Evolutionary conservation across 2,329 filamentous ascomycete species (phyloP), one percentile per base, ranked within the genome.

Genomic region (Pezicula rhizophila): DNA sequence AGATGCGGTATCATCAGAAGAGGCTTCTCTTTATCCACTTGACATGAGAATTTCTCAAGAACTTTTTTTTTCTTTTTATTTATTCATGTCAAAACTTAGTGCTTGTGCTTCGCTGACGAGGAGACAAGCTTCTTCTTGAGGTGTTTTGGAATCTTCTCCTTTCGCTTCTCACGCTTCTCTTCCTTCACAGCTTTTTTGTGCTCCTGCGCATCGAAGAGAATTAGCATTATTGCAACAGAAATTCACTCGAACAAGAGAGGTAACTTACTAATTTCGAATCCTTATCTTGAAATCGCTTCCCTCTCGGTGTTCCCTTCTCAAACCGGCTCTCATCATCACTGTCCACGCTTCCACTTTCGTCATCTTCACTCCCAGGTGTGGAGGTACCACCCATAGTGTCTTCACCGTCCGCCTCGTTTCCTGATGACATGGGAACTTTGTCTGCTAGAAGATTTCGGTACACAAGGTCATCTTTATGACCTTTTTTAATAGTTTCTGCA

Each of bases 91-190:
- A 12, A 28, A 53, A 17, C 28, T 59, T 53, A 61, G 46, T 64
- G 59, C 57, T 63, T 65, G 45, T 64, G 60, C 51, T 46, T 39
- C 15, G 61, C 58, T 8, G 62, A 61, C 54, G 74, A 73, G 48
- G 76, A 78, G 23, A 95, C 80, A 50, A 95, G 69, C 65, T 86
- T 88, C 75, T 96, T 97, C 78, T 99, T 99, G 31, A 96, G 57
- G 65, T 95, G 83, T 71, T 99, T 99, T 0, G 93, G 92, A 70
- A 99, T 95, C 75, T 99, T 99, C 4, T 88, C 87, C 68, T 92
- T 89, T 52, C 93, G 76, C 73, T 95, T 90, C 68, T 96, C 91
- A 33, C 89, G 83, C 73, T 96, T 96, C 62, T 91, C 92, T 62
- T 96, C 92, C 71, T 97, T 99, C 58, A 96, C 86, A 1, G 86